Percentiles rank a stretch among this genome's conserved stretches.
phyloP scores from a whole-genome alignment of 108 stramenopile species.

The Skeletonema marinoi region DNA sequence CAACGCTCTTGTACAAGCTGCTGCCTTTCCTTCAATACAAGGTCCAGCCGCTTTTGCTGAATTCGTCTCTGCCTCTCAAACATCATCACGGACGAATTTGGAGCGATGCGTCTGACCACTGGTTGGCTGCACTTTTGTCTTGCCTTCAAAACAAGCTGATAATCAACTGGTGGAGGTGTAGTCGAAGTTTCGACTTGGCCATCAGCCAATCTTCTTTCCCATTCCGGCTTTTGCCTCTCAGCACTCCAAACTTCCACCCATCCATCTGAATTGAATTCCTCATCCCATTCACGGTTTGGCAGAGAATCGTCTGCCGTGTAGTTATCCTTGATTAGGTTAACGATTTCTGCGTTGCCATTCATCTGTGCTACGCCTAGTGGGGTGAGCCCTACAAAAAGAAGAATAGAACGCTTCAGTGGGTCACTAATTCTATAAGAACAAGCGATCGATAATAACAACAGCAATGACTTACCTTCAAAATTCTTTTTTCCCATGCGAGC shows the following conservation, averaged over 20 bases:
- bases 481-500: conserved; percentile 49
- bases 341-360: conserved; percentile 40
- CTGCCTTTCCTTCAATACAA: conserved; percentile 16
- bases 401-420: background rate
- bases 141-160: conserved; percentile 41
- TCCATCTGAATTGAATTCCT: conserved; percentile 36
- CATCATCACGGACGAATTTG: conserved; percentile 16
- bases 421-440: background rate
- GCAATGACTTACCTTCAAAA: background rate
- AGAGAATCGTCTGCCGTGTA: conserved; percentile 11
- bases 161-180: conserved; percentile 35
- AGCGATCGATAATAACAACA: background rate
- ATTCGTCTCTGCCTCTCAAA: conserved; percentile 19
- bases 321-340: conserved; percentile 34
- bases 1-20: conserved; percentile 22
- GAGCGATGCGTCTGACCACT: conserved; percentile 16
- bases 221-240: conserved; percentile 18
- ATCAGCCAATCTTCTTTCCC: conserved; percentile 13
- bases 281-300: conserved; percentile 24
- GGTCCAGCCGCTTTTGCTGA: conserved; percentile 9
- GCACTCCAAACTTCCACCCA: conserved; percentile 42
- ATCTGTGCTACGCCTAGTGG: conserved; percentile 51
- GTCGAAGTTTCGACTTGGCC: conserved; percentile 14
- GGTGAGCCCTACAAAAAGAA: conserved; percentile 3
- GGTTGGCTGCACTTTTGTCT: conserved; percentile 15